These are phyloP conservation scores for Grigorovia yakushimaensis DNA, from an alignment of 805 yeast genomes.

Conservation along the genomic window DNA sequence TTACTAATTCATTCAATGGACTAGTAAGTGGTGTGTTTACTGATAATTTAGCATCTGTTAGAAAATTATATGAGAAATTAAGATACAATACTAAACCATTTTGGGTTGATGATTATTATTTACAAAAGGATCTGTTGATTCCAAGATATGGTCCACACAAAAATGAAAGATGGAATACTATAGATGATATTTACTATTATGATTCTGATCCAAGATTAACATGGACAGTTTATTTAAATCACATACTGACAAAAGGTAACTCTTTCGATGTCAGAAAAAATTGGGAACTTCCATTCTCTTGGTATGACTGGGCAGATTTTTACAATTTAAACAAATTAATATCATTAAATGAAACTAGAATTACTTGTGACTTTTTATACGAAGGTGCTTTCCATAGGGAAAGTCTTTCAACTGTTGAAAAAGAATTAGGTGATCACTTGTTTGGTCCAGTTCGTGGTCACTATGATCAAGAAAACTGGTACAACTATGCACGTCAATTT, in stretches of 20 bases:
- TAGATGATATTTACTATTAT: constrained; percentile 31
- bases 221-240: constrained; percentile 38
- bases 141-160: constrained; percentile 11
- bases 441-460: constrained; percentile 14
- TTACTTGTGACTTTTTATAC: constrained; percentile 17
- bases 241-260: constrained; percentile 17
- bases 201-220: constrained; percentile 51
- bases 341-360: constrained; percentile 8
- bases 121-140: constrained; percentile 17
- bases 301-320: constrained; percentile 51
- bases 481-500: constrained; percentile 4
- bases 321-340: constrained; percentile 32
- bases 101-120: constrained; percentile 16
- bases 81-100: constrained; percentile 13
- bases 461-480: constrained; percentile 15
- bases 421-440: constrained; percentile 12
- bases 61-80: constrained; percentile 14
- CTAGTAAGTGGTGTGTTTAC: not conserved
- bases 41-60: not conserved
- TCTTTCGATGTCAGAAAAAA: not conserved
- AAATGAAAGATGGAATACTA: constrained; percentile 10
- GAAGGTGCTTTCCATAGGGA: constrained; percentile 14
- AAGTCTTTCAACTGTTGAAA: constrained; percentile 10
- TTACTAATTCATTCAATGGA: not conserved
- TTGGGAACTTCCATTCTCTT: constrained; percentile 36